Evolutionary conservation across 805 yeast species (phyloP), one percentile per base, ranked within the genome.

Genomic region (Phaffomyces opuntiae): DNA sequence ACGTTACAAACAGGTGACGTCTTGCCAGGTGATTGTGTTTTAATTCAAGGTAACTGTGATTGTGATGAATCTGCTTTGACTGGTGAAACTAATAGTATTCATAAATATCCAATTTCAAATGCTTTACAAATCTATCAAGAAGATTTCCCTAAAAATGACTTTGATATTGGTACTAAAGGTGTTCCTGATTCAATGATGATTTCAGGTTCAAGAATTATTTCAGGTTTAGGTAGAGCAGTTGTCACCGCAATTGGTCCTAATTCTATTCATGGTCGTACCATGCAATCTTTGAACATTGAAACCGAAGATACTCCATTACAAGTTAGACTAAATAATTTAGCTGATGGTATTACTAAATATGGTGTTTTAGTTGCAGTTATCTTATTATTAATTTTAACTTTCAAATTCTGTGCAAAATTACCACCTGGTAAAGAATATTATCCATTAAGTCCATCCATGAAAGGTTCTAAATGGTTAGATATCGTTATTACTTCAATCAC

Each of bases 301-400:
- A 68, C 82, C 2, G 96, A 90, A 60, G 76, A 75, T 25, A 95
- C 99, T 7, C 98, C 99, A 1, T 67, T 93, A 61, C 97, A 90
- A 58, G 81, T 71, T 43, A 80, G 96, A 56, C 73, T 93, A 49
- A 81, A 85, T 58, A 71, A 74, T 43, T 75, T 93, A 47, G 96
- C 99, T 1, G 95, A 84, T 59, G 95, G 93, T 32, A 93, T 93
- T 49, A 90, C 97, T n/a, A 87, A 87, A 62, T 87, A 87, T 64
- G 99, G 98, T 45, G 78, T 88, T 51, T 67, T 85, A 42, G 91
- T 95, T 2, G 96, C 98, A 1, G 61, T 81, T 36, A 59, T 91
- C n/a, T 71, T 93, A 43, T 91, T 93, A 59, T 53, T 87, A 33
- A 87, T 90, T 25, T 70, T 93, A 16, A 80, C 93, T 59, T 75